phyloP scores from a whole-genome alignment of 768 basidiomycete species.

The Phylloporus sp. region DNA sequence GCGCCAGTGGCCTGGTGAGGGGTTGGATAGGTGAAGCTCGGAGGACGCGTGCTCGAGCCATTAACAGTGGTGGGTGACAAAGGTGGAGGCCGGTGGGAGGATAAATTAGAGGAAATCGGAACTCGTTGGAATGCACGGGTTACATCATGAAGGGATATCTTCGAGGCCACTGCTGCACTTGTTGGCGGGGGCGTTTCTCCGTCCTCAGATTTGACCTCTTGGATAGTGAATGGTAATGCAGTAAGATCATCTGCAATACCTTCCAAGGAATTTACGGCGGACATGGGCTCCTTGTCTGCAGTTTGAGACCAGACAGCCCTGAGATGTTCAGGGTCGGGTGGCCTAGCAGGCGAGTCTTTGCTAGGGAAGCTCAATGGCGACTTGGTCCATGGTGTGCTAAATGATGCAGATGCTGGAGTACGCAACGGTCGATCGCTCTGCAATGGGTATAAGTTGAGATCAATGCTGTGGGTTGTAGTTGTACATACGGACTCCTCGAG shows the following conservation, averaged over 20 bases:
- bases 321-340: slow-evolving; percentile 78
- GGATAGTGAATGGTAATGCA: slow-evolving; percentile 72
- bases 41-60: slow-evolving; percentile 26
- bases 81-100: slow-evolving; percentile 43
- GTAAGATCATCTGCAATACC: slow-evolving; percentile 82
- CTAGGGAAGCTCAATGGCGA: slow-evolving; percentile 47
- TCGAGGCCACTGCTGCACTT: slow-evolving; percentile 52
- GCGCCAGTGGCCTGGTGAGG: slow-evolving; percentile 42
- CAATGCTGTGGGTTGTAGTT: not conserved
- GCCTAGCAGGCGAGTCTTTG: slow-evolving; percentile 67
- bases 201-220: slow-evolving; percentile 84
- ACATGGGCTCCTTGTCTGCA: slow-evolving; percentile 62
- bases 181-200: slow-evolving; percentile 75
- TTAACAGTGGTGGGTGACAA: slow-evolving; percentile 48
- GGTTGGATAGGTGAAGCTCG: slow-evolving; percentile 30
- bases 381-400: slow-evolving; percentile 49
- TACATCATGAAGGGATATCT: slow-evolving; percentile 79
- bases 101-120: slow-evolving; percentile 52
- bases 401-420: slow-evolving; percentile 42
- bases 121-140: slow-evolving; percentile 87
- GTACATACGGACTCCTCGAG: slow-evolving; percentile 53
- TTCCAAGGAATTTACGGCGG: slow-evolving; percentile 75
- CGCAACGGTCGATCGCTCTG: slow-evolving; percentile 44
- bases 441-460: slow-evolving; percentile 10
- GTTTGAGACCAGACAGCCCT: slow-evolving; percentile 84